These are phyloP conservation scores for Triticum dicoccoides DNA, from an alignment of 176 grass and related monocot genomes.

Conservation along the genomic window DNA sequence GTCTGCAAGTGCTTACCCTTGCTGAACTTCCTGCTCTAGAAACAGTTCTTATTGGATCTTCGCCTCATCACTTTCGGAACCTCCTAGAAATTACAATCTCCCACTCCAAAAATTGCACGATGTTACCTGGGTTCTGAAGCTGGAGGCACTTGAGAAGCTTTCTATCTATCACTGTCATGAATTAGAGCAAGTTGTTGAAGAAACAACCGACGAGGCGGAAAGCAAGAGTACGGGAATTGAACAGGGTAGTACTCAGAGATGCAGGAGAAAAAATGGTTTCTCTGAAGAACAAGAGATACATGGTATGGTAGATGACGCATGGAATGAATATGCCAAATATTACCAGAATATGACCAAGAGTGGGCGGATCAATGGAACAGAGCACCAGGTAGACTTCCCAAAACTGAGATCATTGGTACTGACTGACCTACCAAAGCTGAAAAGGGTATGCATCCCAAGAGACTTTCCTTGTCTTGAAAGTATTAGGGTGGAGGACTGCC, in stretches of 20 bases:
- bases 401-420: conserved; percentile 53
- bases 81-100: conserved; percentile 55
- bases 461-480: conserved; percentile 57
- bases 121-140: conserved; percentile 45
- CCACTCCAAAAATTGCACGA: conserved; percentile 42
- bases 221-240: background rate
- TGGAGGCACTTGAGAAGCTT: conserved; percentile 59
- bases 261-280: background rate
- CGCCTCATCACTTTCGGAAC: conserved; percentile 41
- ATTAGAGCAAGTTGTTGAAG: conserved; percentile 44
- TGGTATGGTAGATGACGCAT: conserved; percentile 28
- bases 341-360: conserved; percentile 1
- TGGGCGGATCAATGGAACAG: background rate
- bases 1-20: conserved; percentile 51
- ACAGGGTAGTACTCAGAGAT: background rate
- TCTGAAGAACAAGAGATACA: conserved; percentile 39
- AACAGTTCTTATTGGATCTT: conserved; percentile 30
- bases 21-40: conserved; percentile 39
- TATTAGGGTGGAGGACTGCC: conserved; percentile 58
- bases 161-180: conserved; percentile 40
- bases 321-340: conserved; percentile 2
- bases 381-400: conserved; percentile 22
- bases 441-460: conserved; percentile 45
- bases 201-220: background rate
- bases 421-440: conserved; percentile 44